Evolutionary conservation across 192 early-diverging fungal genomes (phyloP).

Genomic region (Coemansia sp.): DNA sequence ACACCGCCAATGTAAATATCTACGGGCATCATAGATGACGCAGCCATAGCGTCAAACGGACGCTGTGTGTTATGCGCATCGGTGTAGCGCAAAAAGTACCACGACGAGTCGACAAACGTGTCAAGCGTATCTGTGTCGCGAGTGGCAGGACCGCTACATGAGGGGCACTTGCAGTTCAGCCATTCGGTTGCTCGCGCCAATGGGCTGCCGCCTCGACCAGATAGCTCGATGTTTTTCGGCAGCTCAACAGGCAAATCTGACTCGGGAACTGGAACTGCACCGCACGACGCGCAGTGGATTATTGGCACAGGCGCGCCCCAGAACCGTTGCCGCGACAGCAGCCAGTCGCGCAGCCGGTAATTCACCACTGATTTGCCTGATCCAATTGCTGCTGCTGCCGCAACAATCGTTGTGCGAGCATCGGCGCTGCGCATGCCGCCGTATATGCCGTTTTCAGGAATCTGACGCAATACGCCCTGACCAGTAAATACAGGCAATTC

Average conservation of each 20-base stretch:
- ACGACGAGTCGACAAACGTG: constrained; percentile 97
- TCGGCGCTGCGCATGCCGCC: constrained; percentile 61
- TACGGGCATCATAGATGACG: constrained; percentile 69
- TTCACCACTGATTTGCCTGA: constrained; percentile 57
- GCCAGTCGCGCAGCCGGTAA: constrained; percentile 91
- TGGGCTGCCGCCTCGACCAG: constrained; percentile 70
- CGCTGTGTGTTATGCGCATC: constrained; percentile 68
- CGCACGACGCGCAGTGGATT: constrained; percentile 81
- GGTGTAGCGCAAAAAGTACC: constrained; percentile 89
- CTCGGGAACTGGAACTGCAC: constrained; percentile 81
- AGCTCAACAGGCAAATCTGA: constrained; percentile 75
- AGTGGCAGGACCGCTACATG: constrained; percentile 67
- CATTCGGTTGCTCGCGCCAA: constrained; percentile 63
- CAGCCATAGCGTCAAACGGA: constrained; percentile 57
- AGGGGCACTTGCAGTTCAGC: constrained; percentile 76
- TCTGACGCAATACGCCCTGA: constrained; percentile 58
- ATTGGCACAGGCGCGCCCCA: constrained; percentile 98
- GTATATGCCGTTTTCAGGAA: constrained; percentile 56
- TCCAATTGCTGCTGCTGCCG: constrained; percentile 49
- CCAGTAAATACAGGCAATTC: constrained; percentile 36
- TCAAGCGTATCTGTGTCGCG: constrained; percentile 95
- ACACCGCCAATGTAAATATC: constrained; percentile 96
- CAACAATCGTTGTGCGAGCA: constrained; percentile 57
- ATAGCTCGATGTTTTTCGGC: constrained; percentile 60
- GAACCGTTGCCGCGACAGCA: constrained; percentile 90